These are phyloP conservation scores for Stachybotrys elegans DNA, from an alignment of 2,329 filamentous ascomycete species.

Conservation along the genomic window DNA sequence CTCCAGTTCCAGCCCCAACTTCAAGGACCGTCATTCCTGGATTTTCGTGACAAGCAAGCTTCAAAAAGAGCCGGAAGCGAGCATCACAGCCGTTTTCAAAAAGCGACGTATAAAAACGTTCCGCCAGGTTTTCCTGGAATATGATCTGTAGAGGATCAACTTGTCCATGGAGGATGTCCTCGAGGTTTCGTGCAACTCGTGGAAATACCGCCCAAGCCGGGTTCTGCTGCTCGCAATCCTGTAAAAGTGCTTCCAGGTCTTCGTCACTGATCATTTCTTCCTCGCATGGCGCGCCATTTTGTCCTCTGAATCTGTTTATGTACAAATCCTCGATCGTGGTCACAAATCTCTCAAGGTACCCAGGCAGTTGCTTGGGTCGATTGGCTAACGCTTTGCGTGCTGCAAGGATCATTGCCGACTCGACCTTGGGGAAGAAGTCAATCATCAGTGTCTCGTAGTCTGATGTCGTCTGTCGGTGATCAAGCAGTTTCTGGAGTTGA, in stretches of 20 bases:
- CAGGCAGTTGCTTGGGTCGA: not conserved
- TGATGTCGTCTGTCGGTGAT: not conserved
- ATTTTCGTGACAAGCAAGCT: not conserved
- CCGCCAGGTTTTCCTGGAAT: not conserved
- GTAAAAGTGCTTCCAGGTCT: not conserved
- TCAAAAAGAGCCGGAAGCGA: not conserved
- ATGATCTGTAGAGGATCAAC: not conserved
- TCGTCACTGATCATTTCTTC: not conserved
- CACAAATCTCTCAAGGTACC: not conserved
- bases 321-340: not conserved
- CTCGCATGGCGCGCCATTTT: not conserved
- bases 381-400: not conserved
- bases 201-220: not conserved
- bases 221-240: not conserved
- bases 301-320: not conserved
- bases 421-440: not conserved
- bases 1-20: not conserved
- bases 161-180: not conserved
- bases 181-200: not conserved
- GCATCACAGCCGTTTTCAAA: not conserved
- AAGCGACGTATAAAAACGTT: not conserved
- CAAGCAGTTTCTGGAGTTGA: not conserved
- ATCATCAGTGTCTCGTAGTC: not conserved
- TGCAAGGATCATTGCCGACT: not conserved
- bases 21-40: not conserved